A percentile compares a stretch with the other conserved stretches of the same genome.
Conservation (phyloP, 2,329 filamentous ascomycete species). For the Macroventuria anomochaeta region DNA sequence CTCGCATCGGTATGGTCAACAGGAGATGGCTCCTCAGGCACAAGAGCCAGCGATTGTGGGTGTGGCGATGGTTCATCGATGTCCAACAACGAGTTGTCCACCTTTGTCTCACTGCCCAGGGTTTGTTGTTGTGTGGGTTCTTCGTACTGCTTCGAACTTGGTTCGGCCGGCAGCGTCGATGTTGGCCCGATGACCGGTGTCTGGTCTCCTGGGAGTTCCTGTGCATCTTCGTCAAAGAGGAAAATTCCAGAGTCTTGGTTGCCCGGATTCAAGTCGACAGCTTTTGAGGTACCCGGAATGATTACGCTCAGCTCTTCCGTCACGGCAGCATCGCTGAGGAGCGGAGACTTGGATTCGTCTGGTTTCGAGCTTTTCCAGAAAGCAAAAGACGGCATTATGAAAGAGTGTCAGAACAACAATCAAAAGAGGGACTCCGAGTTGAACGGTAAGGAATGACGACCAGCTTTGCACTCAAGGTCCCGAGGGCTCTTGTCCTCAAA, state of each 20-base stretch:
- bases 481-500: slow-evolving; percentile 2
- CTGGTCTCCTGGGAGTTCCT: slow-evolving; percentile 9
- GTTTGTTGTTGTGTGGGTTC: neutral
- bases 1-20: neutral
- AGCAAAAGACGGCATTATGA: slow-evolving; percentile 31
- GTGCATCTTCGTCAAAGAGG: slow-evolving; percentile 24
- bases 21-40: neutral
- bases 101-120: neutral
- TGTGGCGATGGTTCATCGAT: neutral
- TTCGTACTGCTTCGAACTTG: neutral
- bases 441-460: slow-evolving; percentile 1
- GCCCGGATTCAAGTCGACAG: slow-evolving; percentile 22
- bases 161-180: neutral
- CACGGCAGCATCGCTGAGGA: slow-evolving; percentile 12
- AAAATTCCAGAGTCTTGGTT: slow-evolving; percentile 29
- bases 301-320: slow-evolving; percentile 1
- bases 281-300: neutral
- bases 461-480: neutral
- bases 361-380: slow-evolving; percentile 29
- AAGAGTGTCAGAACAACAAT: neutral
- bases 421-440: slow-evolving; percentile 8
- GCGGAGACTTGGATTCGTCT: slow-evolving; percentile 16
- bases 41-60: slow-evolving; percentile 1
- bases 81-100: neutral
- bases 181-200: neutral